Evolutionary conservation across 345 rosid species (phyloP).

Genomic region (Citrus maxima): DNA sequence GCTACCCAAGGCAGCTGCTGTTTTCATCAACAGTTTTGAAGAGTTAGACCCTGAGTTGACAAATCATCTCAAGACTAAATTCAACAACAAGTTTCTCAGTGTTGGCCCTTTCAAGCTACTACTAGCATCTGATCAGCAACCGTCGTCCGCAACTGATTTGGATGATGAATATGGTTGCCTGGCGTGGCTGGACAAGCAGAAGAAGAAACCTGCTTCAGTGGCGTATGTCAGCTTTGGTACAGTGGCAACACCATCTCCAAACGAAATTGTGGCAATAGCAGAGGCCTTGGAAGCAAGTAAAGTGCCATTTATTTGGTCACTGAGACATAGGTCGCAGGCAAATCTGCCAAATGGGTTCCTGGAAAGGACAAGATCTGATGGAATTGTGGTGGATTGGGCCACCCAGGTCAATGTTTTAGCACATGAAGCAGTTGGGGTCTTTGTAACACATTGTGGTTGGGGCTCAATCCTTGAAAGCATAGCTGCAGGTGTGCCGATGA

Average conservation of each 20-base stretch:
- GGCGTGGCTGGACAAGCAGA: slow-evolving; percentile 35
- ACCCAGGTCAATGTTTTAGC: slow-evolving; percentile 30
- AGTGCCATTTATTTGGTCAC: slow-evolving; percentile 40
- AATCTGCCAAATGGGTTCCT: slow-evolving; percentile 37
- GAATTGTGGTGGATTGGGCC: slow-evolving; percentile 39
- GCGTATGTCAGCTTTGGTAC: slow-evolving; percentile 44
- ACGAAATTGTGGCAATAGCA: slow-evolving; percentile 32
- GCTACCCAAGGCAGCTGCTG: slow-evolving; percentile 33
- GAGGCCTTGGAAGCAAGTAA: slow-evolving; percentile 31
- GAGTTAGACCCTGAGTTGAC: slow-evolving; percentile 35
- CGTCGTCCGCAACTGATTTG: neutral
- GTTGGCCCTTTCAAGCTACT: slow-evolving; percentile 33
- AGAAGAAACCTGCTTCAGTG: slow-evolving; percentile 23
- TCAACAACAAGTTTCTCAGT: slow-evolving; percentile 21
- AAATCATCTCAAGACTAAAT: slow-evolving; percentile 28
- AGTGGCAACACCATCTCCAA: slow-evolving; percentile 25
- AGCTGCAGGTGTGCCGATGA: slow-evolving; percentile 33
- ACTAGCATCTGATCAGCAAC: no score
- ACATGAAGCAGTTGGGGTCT: slow-evolving; percentile 27
- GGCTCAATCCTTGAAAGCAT: slow-evolving; percentile 39
- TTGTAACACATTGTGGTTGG: slow-evolving; percentile 41
- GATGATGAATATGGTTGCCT: slow-evolving; percentile 23
- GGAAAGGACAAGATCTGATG: slow-evolving; percentile 22
- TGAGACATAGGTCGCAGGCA: slow-evolving; percentile 17
- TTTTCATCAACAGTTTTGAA: slow-evolving; percentile 39